These are phyloP conservation scores for Solanum chiquidenum DNA, from an alignment of 257 asterid species.

Conservation along the genomic window DNA sequence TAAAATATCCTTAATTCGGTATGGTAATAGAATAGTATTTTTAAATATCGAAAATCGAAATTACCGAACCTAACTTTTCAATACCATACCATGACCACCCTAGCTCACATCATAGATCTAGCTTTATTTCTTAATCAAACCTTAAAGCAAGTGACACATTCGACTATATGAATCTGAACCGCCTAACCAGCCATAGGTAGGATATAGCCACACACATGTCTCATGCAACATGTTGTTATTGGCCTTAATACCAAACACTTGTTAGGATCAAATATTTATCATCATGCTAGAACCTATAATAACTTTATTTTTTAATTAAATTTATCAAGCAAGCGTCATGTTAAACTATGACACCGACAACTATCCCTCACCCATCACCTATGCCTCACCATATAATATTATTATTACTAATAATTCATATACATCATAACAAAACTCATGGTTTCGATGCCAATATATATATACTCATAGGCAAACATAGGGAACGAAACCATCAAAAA, in stretches of 20 bases:
- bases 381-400: not conserved
- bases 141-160: not conserved
- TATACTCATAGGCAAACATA: not conserved
- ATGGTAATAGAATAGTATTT: too few relatives aligned
- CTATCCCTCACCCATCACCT: not conserved
- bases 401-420: not conserved
- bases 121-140: not conserved
- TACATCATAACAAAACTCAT: not conserved
- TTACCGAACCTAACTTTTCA: too few relatives aligned
- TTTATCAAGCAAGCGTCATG: not conserved
- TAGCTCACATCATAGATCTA: too few relatives aligned
- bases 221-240: not conserved
- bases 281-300: not conserved
- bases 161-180: not conserved
- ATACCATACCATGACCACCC: too few relatives aligned
- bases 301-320: not conserved
- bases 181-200: not conserved
- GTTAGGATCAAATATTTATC: not conserved
- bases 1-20: too few relatives aligned
- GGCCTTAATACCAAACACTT: not conserved
- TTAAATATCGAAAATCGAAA: too few relatives aligned
- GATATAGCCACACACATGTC: not conserved
- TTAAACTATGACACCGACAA: not conserved
- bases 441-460: not conserved
- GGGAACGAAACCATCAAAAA: not conserved